Evolutionary conservation across 805 yeast genomes (phyloP).

Genomic region (Schwanniomyces sp.): DNA sequence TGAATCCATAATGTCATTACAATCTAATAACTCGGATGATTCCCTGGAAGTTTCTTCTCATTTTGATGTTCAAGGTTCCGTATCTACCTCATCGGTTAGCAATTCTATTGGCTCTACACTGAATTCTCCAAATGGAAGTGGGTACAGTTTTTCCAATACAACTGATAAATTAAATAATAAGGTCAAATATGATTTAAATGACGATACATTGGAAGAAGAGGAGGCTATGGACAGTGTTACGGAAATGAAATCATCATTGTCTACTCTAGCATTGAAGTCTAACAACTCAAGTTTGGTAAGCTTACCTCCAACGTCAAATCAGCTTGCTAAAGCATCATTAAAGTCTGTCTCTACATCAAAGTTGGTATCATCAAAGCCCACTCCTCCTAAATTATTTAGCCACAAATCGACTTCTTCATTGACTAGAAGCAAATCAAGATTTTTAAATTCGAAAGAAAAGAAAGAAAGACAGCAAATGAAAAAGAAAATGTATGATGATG

Average conservation of each 20-base stretch:
- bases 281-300: neutral
- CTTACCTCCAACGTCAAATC: neutral
- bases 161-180: conserved; percentile 3
- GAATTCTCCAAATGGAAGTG: conserved; percentile 14
- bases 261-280: conserved; percentile 15
- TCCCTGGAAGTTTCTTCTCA: conserved; percentile 31
- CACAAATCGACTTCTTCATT: conserved; percentile 16
- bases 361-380: conserved; percentile 4
- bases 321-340: conserved; percentile 1
- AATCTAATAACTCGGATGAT: conserved; percentile 35
- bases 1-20: conserved; percentile 31
- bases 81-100: conserved; percentile 39
- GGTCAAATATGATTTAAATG: conserved; percentile 1
- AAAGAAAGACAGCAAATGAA: conserved; percentile 37
- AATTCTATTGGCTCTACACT: conserved; percentile 19
- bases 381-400: conserved; percentile 1
- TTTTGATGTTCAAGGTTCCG: conserved; percentile 34
- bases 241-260: conserved; percentile 14
- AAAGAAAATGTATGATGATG: conserved; percentile 41
- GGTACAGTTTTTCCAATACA: conserved; percentile 7
- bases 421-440: conserved; percentile 34
- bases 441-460: conserved; percentile 32
- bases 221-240: conserved; percentile 6
- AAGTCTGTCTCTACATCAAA: conserved; percentile 13
- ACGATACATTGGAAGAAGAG: conserved; percentile 3